Conservation (phyloP, 371 early-diverging fungal species). For the Apophysomyces sp. region DNA sequence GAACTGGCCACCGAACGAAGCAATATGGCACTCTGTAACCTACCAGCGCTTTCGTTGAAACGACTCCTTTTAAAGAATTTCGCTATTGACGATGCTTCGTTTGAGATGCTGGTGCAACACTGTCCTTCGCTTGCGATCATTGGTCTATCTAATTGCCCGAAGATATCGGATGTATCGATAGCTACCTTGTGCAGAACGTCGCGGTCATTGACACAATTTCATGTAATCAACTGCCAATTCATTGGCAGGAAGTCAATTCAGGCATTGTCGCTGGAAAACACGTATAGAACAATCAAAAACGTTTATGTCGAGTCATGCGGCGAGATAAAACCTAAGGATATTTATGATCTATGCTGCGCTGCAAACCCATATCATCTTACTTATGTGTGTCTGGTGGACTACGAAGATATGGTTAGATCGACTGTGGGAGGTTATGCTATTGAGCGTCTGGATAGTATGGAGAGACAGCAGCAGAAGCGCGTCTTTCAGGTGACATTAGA, state of each 20-base stretch:
- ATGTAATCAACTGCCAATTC: conserved; percentile 15
- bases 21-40: not conserved
- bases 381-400: conserved; percentile 9
- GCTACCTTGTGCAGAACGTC: not conserved
- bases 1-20: not conserved
- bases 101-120: not conserved
- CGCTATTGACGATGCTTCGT: not conserved
- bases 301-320: conserved; percentile 24
- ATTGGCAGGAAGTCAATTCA: conserved; percentile 8
- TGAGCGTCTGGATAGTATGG: not conserved
- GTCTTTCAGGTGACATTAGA: conserved; percentile 9
- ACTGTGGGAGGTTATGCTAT: not conserved
- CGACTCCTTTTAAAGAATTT: conserved; percentile 11
- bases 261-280: not conserved
- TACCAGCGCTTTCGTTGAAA: not conserved
- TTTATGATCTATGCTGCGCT: conserved; percentile 17
- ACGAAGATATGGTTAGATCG: not conserved
- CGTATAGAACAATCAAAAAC: conserved; percentile 1
- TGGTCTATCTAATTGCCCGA: conserved; percentile 9
- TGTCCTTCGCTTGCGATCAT: not conserved
- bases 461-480: not conserved
- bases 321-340: conserved; percentile 8
- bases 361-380: not conserved
- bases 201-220: not conserved
- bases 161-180: not conserved